A percentile compares a stretch with the other conserved stretches of the same genome.
Conservation (phyloP, 139 green algal genomes). For the Astrephomene gubernaculifera region DNA sequence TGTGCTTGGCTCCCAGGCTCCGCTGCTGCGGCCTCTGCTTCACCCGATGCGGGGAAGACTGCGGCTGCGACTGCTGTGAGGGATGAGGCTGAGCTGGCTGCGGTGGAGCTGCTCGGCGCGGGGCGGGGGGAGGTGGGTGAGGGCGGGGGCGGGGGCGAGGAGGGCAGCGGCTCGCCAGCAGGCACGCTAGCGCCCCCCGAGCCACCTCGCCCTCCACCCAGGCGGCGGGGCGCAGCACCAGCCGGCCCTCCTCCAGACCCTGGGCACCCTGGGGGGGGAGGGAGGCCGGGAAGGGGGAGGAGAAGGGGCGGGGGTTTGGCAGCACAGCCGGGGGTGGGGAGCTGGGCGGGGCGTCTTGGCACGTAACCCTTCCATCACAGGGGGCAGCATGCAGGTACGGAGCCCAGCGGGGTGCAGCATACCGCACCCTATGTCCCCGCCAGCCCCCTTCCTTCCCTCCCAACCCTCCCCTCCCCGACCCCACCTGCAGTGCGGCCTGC, state of each 20-base stretch:
- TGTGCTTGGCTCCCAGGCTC: not conserved
- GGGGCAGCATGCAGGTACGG: too few species aligned
- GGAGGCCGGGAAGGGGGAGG: too few species aligned
- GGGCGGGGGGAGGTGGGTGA: too few species aligned
- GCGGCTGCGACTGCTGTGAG: not conserved
- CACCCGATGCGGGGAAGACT: not conserved
- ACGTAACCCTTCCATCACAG: too few species aligned
- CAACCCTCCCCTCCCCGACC: not conserved
- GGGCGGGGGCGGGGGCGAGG: too few species aligned
- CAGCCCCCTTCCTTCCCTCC: not conserved
- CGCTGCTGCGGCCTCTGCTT: not conserved
- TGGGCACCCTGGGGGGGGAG: not conserved
- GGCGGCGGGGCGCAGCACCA: slow-evolving; percentile 20
- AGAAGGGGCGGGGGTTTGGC: too few species aligned
- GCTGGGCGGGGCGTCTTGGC: too few species aligned
- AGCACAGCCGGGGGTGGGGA: too few species aligned
- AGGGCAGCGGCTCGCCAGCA: slow-evolving; percentile 21
- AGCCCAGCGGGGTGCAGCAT: too few species aligned
- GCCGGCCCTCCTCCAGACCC: slow-evolving; percentile 29
- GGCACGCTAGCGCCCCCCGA: not conserved
- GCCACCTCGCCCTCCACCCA: not conserved
- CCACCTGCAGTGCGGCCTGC: slow-evolving; percentile 4
- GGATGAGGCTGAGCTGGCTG: too few species aligned
- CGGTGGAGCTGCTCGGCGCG: too few species aligned
- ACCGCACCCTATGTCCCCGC: not conserved